Base-by-base conservation (phyloP, 140 eudicot species). In the Bidens hawaiensis region DNA sequence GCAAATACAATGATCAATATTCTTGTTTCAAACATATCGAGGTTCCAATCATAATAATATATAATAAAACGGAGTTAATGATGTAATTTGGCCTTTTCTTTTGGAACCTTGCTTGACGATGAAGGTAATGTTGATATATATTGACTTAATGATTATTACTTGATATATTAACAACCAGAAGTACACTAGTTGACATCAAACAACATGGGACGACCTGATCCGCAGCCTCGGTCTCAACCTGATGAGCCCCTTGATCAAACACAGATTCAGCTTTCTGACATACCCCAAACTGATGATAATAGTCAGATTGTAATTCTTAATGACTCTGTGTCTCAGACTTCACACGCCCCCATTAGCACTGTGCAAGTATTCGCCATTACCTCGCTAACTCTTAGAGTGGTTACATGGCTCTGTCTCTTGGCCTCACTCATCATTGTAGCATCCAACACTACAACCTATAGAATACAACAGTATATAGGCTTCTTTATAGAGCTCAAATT, bases 171-270 rank as follows among this genome's bases (percentile, higher is more conserved):
- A 19, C 25, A 60, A 5, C 53, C 10, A 21, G 12, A 2, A 14
- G 25, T 38, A 19, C 8, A 10, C 18, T 11, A 33, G 53, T 6
- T n/a, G 61, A 46, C 31, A 13, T 38, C 60, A 31, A 64, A 31
- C 38, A 4, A 46, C 47, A 73, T 73, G 78, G 68, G 62, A 26
- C 28, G 75, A 36, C 79, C 74, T 6, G 51, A 74, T 48, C 64
- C 25, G 58, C 74, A 59, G 17, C 79, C 68, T 41, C 38, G 7
- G 30, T 21, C 68, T 48, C 68, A 66, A 30, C 54, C 73, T 0
- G 68, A 60, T 6, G 65, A 58, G 18, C 55, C 69, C 4, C 16
- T 52, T 22, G 24, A 33, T 50, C 79, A 74, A 42, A 74, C 79
- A 28, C 69, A 59, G 42, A 46, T 65, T 36, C 59, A 38, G 26